Evolutionary conservation across 2,329 filamentous ascomycete genomes (phyloP), one percentile per base, ranked within the genome.

Genomic region (Escovopsis weberi): DNA sequence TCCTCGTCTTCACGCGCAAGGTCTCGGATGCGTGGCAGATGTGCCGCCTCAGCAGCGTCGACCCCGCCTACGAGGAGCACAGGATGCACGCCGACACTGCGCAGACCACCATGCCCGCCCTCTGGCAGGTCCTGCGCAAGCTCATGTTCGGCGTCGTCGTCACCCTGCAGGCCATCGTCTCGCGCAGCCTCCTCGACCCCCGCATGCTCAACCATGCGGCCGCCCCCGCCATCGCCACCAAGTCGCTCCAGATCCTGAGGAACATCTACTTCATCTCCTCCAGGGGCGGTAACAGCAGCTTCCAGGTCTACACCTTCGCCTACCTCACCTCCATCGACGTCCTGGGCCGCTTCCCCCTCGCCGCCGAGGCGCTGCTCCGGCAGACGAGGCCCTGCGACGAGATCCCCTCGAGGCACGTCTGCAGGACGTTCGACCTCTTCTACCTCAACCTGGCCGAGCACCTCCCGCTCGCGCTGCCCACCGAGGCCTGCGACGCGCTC

Each of bases 361-460:
- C 82, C 26, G 72, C 77, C 4, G 73, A 80, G 46, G 67, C 72
- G 18, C 85, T 93, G 51, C 63, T 94, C 23, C 66, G 69, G 47
- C 71, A 74, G 18, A 80, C 82, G 40, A 69, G 72, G 4, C 63
- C 66, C 1, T 49, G 56, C 26, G 52, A 62, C 46, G 44, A 75
- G 15, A 5, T 45, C n/a, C 6, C 49, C 3, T 47, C 49, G 7
- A 55, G 50, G 26, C 56, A 55, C 41, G 65, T 86, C 2, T 75
- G 85, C 50, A 72, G 82, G 44, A 80, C 74, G 15, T 66, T 89
- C n/a, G 83, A 91, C 55, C 72, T 94, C 12, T 94, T 85, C 65
- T 94, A 93, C 61, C 73, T 95, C 48, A 91, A 93, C 55, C 75
- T 81, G 0, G 80, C 84, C 2, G 88, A 94, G 58, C 85, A 94